Percentiles rank a stretch among this genome's conserved stretches.
phyloP scores from a whole-genome alignment of 2,329 filamentous ascomycete genomes.

The Talaromyces amestolkiae region DNA sequence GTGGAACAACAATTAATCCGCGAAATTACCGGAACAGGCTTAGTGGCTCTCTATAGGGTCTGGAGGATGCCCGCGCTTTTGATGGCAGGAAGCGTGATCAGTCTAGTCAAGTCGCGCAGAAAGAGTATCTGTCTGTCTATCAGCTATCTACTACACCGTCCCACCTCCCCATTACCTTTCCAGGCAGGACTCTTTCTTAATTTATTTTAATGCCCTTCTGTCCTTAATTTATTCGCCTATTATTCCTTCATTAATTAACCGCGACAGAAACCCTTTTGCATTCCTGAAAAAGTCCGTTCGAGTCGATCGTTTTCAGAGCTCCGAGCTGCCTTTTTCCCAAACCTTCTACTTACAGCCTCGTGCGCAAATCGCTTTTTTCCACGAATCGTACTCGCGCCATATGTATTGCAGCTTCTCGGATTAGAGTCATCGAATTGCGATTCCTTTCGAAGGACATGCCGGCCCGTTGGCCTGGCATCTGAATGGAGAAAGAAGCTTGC shows the following conservation, averaged over 20 bases:
- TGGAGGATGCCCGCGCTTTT: constrained; percentile 35
- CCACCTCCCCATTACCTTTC: background rate
- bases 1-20: constrained; percentile 31
- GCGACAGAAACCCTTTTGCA: constrained; percentile 17
- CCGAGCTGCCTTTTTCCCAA: constrained; percentile 1
- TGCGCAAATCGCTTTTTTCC: background rate
- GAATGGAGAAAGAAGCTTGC: constrained; percentile 8
- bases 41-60: constrained; percentile 40
- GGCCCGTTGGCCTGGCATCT: constrained; percentile 40
- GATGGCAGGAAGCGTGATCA: constrained; percentile 1
- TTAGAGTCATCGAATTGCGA: constrained; percentile 27
- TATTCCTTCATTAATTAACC: background rate
- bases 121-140: background rate
- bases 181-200: constrained; percentile 6
- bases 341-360: constrained; percentile 16
- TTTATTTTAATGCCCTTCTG: constrained; percentile 5
- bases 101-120: constrained; percentile 2
- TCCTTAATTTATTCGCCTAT: background rate
- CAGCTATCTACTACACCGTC: background rate
- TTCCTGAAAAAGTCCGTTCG: constrained; percentile 10
- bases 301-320: constrained; percentile 12
- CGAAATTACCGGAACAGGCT: constrained; percentile 30
- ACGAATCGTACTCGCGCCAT: constrained; percentile 23
- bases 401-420: constrained; percentile 26
- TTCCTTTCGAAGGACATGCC: constrained; percentile 29